Percentiles rank a stretch among this genome's conserved stretches.
Evolutionary conservation across 2,329 filamentous ascomycete genomes (phyloP).

Genomic region (Botrytis porri): DNA sequence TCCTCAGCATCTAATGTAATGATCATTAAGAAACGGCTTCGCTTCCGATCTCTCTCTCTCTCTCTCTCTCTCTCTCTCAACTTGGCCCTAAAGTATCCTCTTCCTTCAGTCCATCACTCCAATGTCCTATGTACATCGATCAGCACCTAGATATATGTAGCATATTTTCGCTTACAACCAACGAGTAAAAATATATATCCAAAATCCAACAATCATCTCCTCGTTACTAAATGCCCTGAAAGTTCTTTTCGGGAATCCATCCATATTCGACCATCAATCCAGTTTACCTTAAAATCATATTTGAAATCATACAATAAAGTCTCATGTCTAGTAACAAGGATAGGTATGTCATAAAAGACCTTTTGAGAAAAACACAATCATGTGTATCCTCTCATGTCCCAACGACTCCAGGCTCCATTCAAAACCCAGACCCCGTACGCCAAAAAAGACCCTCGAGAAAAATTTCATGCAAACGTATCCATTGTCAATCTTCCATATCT

Average conservation of each 20-base stretch:
- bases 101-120: not conserved
- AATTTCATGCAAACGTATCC: not conserved
- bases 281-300: constrained; percentile 16
- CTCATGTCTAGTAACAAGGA: constrained; percentile 17
- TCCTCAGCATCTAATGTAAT: not conserved
- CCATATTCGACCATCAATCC: not conserved
- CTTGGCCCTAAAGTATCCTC: not conserved
- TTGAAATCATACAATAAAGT: constrained; percentile 14
- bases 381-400: constrained; percentile 12
- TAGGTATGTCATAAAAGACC: constrained; percentile 4
- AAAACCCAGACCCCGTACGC: constrained; percentile 15
- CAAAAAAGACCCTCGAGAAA: constrained; percentile 16
- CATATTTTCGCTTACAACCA: constrained; percentile 2
- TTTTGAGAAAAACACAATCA: not conserved
- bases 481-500: not conserved
- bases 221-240: not conserved
- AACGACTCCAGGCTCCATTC: constrained; percentile 20
- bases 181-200: not conserved
- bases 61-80: not conserved
- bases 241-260: not conserved
- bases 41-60: not conserved
- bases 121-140: constrained; percentile 10
- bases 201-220: not conserved
- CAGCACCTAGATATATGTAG: not conserved
- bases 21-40: not conserved